Evolutionary conservation across 2,329 filamentous ascomycete genomes (phyloP).

Genomic region (Neopestalotiopsis sp.): DNA sequence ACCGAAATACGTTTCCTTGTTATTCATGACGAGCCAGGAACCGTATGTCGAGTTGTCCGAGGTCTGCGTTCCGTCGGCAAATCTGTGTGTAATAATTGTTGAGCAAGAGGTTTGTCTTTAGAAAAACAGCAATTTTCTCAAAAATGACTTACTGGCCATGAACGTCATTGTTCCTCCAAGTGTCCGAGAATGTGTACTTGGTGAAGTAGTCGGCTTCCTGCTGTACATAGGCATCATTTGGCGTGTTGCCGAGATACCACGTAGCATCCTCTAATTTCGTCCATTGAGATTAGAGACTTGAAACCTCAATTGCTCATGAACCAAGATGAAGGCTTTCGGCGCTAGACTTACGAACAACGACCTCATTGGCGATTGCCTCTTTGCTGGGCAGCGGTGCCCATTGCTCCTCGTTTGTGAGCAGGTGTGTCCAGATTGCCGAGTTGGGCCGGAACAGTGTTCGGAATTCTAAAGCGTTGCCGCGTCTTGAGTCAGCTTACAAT

Average conservation of each 20-base stretch:
- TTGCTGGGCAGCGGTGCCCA: slow-evolving; percentile 57
- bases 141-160: slow-evolving; percentile 52
- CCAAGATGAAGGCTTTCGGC: background rate
- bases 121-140: background rate
- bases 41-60: slow-evolving; percentile 59
- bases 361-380: slow-evolving; percentile 44
- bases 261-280: slow-evolving; percentile 58
- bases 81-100: slow-evolving; percentile 30
- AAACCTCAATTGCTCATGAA: background rate
- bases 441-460: slow-evolving; percentile 67
- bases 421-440: slow-evolving; percentile 65
- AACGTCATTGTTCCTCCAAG: slow-evolving; percentile 62
- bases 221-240: slow-evolving; percentile 59
- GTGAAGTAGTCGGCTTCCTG: slow-evolving; percentile 68
- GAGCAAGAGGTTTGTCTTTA: background rate
- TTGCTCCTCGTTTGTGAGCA: slow-evolving; percentile 61
- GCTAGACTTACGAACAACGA: slow-evolving; percentile 51
- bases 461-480: slow-evolving; percentile 47
- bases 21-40: slow-evolving; percentile 70
- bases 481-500: background rate
- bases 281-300: background rate
- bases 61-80: slow-evolving; percentile 55
- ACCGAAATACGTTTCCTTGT: slow-evolving; percentile 66
- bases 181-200: slow-evolving; percentile 67
- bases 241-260: slow-evolving; percentile 62